These are phyloP conservation scores for Ambispora gerdemannii DNA, from an alignment of 192 early-diverging fungal genomes.

Conservation along the genomic window DNA sequence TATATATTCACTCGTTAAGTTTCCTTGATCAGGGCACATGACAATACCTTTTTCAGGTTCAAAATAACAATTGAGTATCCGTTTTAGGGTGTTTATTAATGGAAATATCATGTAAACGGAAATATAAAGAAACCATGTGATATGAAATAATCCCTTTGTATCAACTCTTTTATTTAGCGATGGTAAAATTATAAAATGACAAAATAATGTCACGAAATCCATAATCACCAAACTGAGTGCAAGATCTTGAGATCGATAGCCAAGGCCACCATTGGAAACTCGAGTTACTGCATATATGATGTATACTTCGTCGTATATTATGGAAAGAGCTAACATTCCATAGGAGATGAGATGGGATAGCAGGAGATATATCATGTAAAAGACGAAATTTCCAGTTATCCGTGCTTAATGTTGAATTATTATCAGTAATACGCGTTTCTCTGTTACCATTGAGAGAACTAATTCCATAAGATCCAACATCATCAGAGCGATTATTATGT, in stretches of 20 bases:
- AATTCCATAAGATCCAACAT: no score
- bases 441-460: no score
- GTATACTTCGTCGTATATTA: slow-evolving; percentile 53
- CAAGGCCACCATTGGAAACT: slow-evolving; percentile 43
- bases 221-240: slow-evolving; percentile 42
- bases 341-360: slow-evolving; percentile 33
- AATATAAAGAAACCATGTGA: slow-evolving; percentile 35
- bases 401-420: neutral
- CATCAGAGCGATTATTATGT: neutral
- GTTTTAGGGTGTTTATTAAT: no score
- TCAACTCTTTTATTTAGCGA: slow-evolving; percentile 33
- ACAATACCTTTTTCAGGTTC: slow-evolving; percentile 22
- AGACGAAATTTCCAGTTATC: slow-evolving; percentile 28
- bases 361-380: slow-evolving; percentile 26
- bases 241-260: slow-evolving; percentile 36
- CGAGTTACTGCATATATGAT: slow-evolving; percentile 42
- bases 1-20: no score
- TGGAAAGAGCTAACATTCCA: slow-evolving; percentile 43
- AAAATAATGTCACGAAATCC: slow-evolving; percentile 40
- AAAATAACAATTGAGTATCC: slow-evolving; percentile 29
- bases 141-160: slow-evolving; percentile 37
- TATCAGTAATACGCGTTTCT: neutral
- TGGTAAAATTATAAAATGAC: slow-evolving; percentile 50
- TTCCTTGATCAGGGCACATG: neutral
- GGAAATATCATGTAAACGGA: slow-evolving; percentile 42